Conservation (phyloP, 2,329 filamentous ascomycete species). For the Ascosphaera apis region DNA sequence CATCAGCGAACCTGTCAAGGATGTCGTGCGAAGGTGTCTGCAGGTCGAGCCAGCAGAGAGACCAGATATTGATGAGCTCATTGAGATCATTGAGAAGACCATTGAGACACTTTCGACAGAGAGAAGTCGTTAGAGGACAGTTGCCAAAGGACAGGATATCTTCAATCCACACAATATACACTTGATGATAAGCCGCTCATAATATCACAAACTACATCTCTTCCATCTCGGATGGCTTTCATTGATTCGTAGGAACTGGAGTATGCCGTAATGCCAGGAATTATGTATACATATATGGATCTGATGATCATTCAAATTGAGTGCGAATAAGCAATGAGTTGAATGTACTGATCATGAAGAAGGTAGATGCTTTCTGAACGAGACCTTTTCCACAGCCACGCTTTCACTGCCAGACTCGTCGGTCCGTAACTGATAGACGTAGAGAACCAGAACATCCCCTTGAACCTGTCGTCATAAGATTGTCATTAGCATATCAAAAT, state of each 20-base stretch:
- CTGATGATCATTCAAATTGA: not conserved
- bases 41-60: constrained; percentile 68
- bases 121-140: constrained; percentile 19
- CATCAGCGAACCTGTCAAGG: constrained; percentile 64
- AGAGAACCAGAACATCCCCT: constrained; percentile 84
- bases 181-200: no score
- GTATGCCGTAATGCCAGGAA: no score
- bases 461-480: constrained; percentile 41
- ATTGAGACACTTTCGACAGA: constrained; percentile 40
- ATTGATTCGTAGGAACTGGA: no score
- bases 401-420: constrained; percentile 56
- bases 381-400: constrained; percentile 67
- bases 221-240: no score
- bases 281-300: not conserved
- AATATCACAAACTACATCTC: no score
- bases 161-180: no score
- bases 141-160: no score
- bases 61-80: constrained; percentile 69
- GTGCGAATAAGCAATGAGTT: not conserved
- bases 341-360: constrained; percentile 12
- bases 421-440: constrained; percentile 72
- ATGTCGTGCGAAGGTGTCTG: constrained; percentile 70
- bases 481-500: not conserved
- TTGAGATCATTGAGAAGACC: constrained; percentile 51
- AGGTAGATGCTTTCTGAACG: constrained; percentile 53